Evolutionary conservation across 2,329 filamentous ascomycete genomes (phyloP), one percentile per base, ranked within the genome.

Genomic region (Microsporum audouinii): DNA sequence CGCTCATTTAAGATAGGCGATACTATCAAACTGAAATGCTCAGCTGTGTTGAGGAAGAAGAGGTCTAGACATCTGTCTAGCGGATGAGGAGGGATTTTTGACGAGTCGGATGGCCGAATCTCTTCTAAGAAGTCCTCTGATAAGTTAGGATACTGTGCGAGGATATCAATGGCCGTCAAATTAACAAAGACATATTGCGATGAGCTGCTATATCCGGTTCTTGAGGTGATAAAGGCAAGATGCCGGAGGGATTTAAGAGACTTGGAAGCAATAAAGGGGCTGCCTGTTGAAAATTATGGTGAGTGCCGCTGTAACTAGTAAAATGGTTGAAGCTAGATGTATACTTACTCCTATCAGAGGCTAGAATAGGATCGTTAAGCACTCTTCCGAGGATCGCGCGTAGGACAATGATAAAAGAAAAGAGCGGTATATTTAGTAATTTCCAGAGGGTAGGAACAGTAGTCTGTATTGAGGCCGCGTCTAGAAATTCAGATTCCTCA

Each of bases 161-260:
- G 80, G 43, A 91, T 85, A 72, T 96, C 91, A 64, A 96, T 84
- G 2, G 90, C 86, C 0, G 88, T 85, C 27, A 95, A 80, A 68
- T 91, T 90, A 31, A 89, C 86, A 70, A 96, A 96, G 1, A 82
- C 85, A 72, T 95, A 92, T 62, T 89, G 88, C 60, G 91, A 89
- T 68, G 95, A 95, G 1, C 84, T 81, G 63, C 82, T 83, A 61
- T 87, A 85, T 23, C 87, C 86, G 60, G 88, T 81, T 43, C 88
- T 82, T 12, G 85, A 86, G 0, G 89, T 89, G 64, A 96, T 84
- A 71, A 96, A 96, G 73, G 86, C 89, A 23, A 95, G 76, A 68
- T 89, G 87, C 33, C 89, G 85, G 8, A 96, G 81, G 10, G 84
- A 84, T 63, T 87, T 84, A 14, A 96, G 79, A 0, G 86, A 83